Conservation (phyloP, 139 green algal genomes). For the Haematococcus sp. region DNA sequence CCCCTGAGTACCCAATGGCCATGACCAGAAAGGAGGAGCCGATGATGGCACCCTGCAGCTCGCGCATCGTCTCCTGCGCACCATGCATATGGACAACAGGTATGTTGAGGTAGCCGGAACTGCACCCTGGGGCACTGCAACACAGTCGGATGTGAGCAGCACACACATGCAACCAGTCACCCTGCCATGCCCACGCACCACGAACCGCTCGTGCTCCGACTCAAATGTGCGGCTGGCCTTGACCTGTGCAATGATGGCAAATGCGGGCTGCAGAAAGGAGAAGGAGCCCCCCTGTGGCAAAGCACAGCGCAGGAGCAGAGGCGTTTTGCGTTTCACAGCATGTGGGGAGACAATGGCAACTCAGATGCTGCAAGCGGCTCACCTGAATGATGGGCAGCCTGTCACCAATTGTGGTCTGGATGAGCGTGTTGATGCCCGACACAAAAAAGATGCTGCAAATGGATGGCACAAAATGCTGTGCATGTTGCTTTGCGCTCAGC, state of each 20-base stretch:
- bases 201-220: constrained; percentile 57
- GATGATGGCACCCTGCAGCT: constrained; percentile 61
- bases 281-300: constrained; percentile 47
- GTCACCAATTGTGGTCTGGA: constrained; percentile 62
- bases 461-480: neutral
- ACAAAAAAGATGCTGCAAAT: constrained; percentile 63
- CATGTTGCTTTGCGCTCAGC: too few relatives aligned
- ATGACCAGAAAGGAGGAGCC: constrained; percentile 42
- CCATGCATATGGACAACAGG: neutral
- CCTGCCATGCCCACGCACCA: constrained; percentile 18
- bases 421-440: constrained; percentile 58
- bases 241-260: constrained; percentile 51
- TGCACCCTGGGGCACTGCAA: too few relatives aligned
- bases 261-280: constrained; percentile 60
- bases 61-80: constrained; percentile 61
- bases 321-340: too few relatives aligned
- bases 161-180: too few relatives aligned
- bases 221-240: constrained; percentile 32
- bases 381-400: constrained; percentile 66
- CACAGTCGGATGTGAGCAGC: too few relatives aligned
- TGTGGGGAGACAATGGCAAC: too few relatives aligned
- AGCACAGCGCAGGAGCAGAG: too few relatives aligned
- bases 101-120: too few relatives aligned
- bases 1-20: constrained; percentile 30
- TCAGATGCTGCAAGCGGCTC: neutral